phyloP scores from a whole-genome alignment of 495 filamentous ascomycete genomes.

The Lineolata rhizophorae region DNA sequence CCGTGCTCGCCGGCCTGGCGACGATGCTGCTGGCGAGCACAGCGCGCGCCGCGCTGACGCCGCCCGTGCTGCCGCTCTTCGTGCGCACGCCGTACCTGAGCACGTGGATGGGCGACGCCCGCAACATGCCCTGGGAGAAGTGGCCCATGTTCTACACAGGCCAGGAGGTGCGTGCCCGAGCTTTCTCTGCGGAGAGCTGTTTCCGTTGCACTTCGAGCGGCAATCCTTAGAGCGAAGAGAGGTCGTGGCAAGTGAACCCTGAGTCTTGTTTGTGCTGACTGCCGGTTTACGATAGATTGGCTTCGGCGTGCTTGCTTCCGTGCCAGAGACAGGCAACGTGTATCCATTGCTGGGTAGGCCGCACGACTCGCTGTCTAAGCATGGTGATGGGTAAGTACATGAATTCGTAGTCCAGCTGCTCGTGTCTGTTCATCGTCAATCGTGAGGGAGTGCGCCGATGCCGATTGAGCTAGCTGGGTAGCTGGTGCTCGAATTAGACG shows the following conservation, averaged over 20 bases:
- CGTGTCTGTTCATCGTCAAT: too few species aligned
- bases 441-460: too few species aligned
- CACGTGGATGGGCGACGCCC: constrained; percentile 62
- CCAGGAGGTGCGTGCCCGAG: constrained; percentile 32
- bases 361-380: constrained; percentile 45
- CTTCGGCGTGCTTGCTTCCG: constrained; percentile 55
- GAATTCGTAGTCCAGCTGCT: not conserved
- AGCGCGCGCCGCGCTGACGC: constrained; percentile 34
- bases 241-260: constrained; percentile 3
- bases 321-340: constrained; percentile 46
- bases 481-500: constrained; percentile 1
- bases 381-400: constrained; percentile 23
- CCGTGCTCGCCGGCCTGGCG: too few species aligned
- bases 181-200: not conserved
- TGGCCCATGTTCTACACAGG: constrained; percentile 97
- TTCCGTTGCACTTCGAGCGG: too few species aligned
- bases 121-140: constrained; percentile 64
- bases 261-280: constrained; percentile 1
- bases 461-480: too few species aligned
- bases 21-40: too few species aligned
- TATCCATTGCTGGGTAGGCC: constrained; percentile 76
- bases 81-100: constrained; percentile 87
- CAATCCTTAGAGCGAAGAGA: too few species aligned
- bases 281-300: constrained; percentile 33
- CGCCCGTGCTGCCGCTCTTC: constrained; percentile 67